Percentiles rank a stretch among this genome's conserved stretches.
These are phyloP conservation scores for Drechslerella coelobrocha DNA, from an alignment of 2,329 filamentous ascomycete genomes.

Conservation along the genomic window DNA sequence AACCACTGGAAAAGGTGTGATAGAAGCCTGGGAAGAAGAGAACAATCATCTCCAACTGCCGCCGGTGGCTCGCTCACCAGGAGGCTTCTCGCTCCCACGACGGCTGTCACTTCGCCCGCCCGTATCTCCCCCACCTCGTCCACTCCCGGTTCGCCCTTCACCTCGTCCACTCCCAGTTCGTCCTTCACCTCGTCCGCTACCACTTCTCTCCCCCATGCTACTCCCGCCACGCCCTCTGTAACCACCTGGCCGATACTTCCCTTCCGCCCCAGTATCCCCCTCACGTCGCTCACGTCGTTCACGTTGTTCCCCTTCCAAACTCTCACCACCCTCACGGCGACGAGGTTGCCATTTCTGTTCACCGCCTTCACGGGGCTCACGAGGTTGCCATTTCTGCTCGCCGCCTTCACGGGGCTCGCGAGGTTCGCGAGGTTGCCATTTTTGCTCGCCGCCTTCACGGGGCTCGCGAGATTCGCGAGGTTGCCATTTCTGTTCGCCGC, in stretches of 20 bases:
- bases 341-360: too few species aligned
- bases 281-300: constrained; percentile 32
- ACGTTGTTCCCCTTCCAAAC: constrained; percentile 46
- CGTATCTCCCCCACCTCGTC: constrained; percentile 22
- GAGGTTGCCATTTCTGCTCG: constrained; percentile 62
- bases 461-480: constrained; percentile 68
- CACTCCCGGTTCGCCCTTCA: constrained; percentile 30
- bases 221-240: constrained; percentile 35
- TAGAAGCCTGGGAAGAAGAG: constrained; percentile 9
- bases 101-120: constrained; percentile 41
- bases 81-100: constrained; percentile 38
- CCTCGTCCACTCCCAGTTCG: constrained; percentile 28
- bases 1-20: constrained; percentile 1
- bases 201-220: constrained; percentile 41
- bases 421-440: neutral
- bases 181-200: constrained; percentile 23
- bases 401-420: constrained; percentile 27
- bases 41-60: constrained; percentile 38
- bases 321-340: too few species aligned
- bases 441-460: constrained; percentile 68
- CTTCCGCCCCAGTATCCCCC: constrained; percentile 13
- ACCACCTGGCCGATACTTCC: constrained; percentile 31
- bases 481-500: constrained; percentile 51
- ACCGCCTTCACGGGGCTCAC: constrained; percentile 58
- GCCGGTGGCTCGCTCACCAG: constrained; percentile 37